Base-by-base conservation (phyloP, 345 rosid species). In the Boechera stricta region DNA sequence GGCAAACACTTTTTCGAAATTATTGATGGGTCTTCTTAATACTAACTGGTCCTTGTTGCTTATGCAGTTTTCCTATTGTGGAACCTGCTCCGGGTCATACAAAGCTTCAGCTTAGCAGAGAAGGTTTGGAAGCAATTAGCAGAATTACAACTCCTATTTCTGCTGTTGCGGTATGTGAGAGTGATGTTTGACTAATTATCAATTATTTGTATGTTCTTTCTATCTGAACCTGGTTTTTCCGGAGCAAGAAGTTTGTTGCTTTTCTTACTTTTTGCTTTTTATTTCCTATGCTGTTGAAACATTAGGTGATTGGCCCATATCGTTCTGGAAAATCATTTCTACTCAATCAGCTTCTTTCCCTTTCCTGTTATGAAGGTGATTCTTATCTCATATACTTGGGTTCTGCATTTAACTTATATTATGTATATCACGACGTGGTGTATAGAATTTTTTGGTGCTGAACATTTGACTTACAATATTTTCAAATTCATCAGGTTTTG, bases 31-130 rank as follows among this genome's bases (percentile, higher is more conserved):
- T 60, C 29, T 16, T 52, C 12, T 11, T 33, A 35, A 29, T 10
- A 15, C 35, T 3, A 42, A 24, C 9, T 73, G 51, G 1, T 52
- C 3, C 28, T 78, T 67, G 74, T 62, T 80, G 42, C 47, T 11
- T 64, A 53, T 79, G 47, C 84, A 96, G 99, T 69, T 93, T 93
- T 84, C 97, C 97, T 16, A 91, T 96, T 38, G 83, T 93, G 28
- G 99, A 93, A 71, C 99, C 99, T 84, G 97, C 90, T 87, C 96
- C 93, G 35, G 90, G 91, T 72, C 99, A 93, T 76, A 96, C 98
- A 35, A 96, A 96, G 85, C 98, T 96, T 71, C 97, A 89, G 44
- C 98, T 96, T 82, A 65, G 96, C 39, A 87, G 85, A 73, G 96
- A 88, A 83, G 99, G 99, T 52, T 83, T 93, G 84, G 97, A 91